A percentile compares a stretch with the other conserved stretches of the same genome.
phyloP scores from a whole-genome alignment of 2,329 filamentous ascomycete species.

The Pleomassaria siparia region DNA sequence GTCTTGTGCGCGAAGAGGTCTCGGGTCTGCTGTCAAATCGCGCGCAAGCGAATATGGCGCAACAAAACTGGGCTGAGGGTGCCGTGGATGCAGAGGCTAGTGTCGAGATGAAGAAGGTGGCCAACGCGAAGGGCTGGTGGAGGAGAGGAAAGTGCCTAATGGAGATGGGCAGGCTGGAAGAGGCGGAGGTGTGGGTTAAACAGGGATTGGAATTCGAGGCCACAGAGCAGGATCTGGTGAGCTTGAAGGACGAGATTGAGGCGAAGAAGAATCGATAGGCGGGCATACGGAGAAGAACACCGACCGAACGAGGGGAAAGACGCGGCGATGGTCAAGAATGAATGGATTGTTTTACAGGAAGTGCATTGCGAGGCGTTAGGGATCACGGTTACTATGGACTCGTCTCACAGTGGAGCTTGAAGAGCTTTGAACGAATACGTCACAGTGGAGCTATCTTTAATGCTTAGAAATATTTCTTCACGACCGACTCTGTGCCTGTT shows the following conservation, averaged over 20 bases:
- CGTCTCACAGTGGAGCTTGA: no score
- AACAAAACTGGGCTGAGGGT: conserved; percentile 80
- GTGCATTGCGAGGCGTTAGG: conserved; percentile 28
- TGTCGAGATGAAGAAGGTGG: conserved; percentile 81
- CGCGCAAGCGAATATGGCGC: conserved; percentile 84
- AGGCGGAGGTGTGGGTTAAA: conserved; percentile 78
- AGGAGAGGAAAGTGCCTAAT: conserved; percentile 78
- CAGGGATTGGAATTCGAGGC: conserved; percentile 82
- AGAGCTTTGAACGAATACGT: no score
- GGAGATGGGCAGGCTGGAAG: conserved; percentile 86
- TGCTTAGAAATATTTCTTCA: no score
- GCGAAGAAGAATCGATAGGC: conserved; percentile 40
- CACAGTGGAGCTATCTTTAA: no score
- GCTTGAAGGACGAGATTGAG: conserved; percentile 47
- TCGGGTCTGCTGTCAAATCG: conserved; percentile 79
- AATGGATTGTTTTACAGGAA: neutral
- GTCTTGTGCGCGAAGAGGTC: conserved; percentile 82
- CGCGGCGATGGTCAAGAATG: neutral
- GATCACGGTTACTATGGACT: no score
- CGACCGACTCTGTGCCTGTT: no score
- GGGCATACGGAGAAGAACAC: neutral
- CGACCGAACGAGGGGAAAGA: neutral
- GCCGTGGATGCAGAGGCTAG: conserved; percentile 85
- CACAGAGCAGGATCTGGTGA: conserved; percentile 47
- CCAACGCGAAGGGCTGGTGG: conserved; percentile 96